phyloP scores from a whole-genome alignment of 2,329 filamentous ascomycete genomes.

The Aspergillus sergii region DNA sequence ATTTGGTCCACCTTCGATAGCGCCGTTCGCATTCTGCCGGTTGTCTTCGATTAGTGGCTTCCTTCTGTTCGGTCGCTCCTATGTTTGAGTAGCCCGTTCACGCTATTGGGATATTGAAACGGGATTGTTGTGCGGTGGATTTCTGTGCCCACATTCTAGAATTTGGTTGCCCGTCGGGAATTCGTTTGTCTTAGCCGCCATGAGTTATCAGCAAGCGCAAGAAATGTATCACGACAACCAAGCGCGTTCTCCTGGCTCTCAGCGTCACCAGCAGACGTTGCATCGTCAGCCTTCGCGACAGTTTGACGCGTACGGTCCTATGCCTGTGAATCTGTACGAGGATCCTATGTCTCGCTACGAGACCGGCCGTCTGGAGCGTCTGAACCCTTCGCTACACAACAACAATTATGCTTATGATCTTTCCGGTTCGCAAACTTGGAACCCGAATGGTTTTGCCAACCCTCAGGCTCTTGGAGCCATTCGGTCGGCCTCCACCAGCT shows the following conservation, averaged over 20 bases:
- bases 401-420: constrained; percentile 71
- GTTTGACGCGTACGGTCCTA: constrained; percentile 72
- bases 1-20: constrained; percentile 14
- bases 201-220: constrained; percentile 44
- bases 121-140: constrained; percentile 32
- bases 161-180: constrained; percentile 27
- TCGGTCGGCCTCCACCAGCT: constrained; percentile 59
- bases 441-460: constrained; percentile 70
- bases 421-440: constrained; percentile 75
- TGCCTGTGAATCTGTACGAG: constrained; percentile 73
- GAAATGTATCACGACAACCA: constrained; percentile 70
- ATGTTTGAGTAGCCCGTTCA: constrained; percentile 35
- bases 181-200: constrained; percentile 27
- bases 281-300: constrained; percentile 75
- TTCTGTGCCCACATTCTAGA: constrained; percentile 36
- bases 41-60: constrained; percentile 5
- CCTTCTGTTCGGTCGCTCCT: constrained; percentile 27
- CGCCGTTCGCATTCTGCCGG: constrained; percentile 13
- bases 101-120: constrained; percentile 24
- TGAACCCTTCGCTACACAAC: constrained; percentile 59
- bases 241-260: constrained; percentile 73
- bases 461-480: constrained; percentile 65
- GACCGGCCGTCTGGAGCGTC: constrained; percentile 58
- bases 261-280: constrained; percentile 66
- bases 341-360: constrained; percentile 63